A percentile compares a stretch with the other conserved stretches of the same genome.
phyloP scores from a whole-genome alignment of 805 yeast genomes.

The Pichia nanzhaoensis region DNA sequence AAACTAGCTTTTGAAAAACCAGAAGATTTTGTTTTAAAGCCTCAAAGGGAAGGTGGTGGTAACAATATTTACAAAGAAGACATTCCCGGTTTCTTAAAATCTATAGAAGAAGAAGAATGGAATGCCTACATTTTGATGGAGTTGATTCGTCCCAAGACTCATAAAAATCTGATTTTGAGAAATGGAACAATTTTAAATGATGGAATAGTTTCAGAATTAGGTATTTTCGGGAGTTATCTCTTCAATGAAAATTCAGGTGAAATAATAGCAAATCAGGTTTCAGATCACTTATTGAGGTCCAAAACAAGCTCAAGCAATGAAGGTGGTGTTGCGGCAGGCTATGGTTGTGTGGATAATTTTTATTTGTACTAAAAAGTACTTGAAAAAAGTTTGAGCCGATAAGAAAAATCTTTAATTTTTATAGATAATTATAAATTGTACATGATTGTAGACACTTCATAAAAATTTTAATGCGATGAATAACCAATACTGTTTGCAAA shows the following conservation, averaged over 20 bases:
- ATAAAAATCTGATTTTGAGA: constrained; percentile 64
- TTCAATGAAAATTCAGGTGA: constrained; percentile 61
- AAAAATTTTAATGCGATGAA: too few species aligned
- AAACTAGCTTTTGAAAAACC: constrained; percentile 63
- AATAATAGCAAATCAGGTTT: constrained; percentile 53
- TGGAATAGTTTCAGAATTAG: constrained; percentile 82
- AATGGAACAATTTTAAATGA: constrained; percentile 58
- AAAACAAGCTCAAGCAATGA: constrained; percentile 84
- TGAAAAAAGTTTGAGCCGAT: neutral
- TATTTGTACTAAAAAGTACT: constrained; percentile 46
- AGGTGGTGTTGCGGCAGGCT: constrained; percentile 99
- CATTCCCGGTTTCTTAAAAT: constrained; percentile 65
- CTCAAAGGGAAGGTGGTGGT: constrained; percentile 99
- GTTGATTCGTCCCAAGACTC: constrained; percentile 70
- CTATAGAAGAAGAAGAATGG: constrained; percentile 68
- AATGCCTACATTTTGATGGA: constrained; percentile 92
- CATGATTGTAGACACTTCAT: neutral
- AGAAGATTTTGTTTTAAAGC: constrained; percentile 76
- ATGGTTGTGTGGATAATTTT: constrained; percentile 90
- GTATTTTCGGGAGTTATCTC: constrained; percentile 77
- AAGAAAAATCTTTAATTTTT: too few species aligned
- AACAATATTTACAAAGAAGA: constrained; percentile 84
- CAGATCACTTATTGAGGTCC: constrained; percentile 86
- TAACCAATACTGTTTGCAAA: too few species aligned
- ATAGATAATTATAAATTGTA: neutral